Base-by-base conservation (phyloP, 2,329 filamentous ascomycete species). In the Aspergillus ochraceoroseus region DNA sequence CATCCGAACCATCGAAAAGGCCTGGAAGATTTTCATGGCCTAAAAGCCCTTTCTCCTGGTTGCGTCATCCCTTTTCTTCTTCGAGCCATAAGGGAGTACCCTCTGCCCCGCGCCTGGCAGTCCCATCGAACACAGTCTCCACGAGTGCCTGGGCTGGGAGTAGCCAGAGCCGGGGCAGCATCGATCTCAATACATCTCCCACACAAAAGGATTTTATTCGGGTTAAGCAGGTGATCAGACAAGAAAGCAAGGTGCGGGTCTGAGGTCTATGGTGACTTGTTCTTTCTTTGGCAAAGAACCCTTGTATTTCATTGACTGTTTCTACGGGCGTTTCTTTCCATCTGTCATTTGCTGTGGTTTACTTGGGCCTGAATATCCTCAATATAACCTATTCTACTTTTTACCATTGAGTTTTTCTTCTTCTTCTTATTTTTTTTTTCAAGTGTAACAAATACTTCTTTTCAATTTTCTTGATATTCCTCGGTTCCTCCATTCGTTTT, bases 81-180 rank as follows among this genome's bases (percentile, higher is more conserved):
- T 32, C 44, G 2, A 18, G 25, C 13, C 37, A 15, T n/a, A 38
- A 41, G 4, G 43, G 7, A 38, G 44, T 20, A 34, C 33, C 13
- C 26, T 53, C 48, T 23, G 19, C 53, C 3, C 44, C 47, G 8
- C 34, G 50, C 7, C 25, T 62, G 5, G 46, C 53, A 6, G 36
- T 27, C 17, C 36, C 52, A 2, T 48, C 43, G 4, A 58, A 48
- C 34, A 61, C 56, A 0, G 32, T 64, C 19, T 53, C 32, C 6
- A 57, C 61, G 3, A 64, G 44, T 46, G 61, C 61, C 4, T 64
- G 61, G 59, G 61, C 60, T 2, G 55, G 48, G 1, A 48, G 41
- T 20, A 57, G 49, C 13, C 46, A 46, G 29, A 56, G 47, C n/a
- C 51, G 53, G 7, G 40, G 41, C 1, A 62, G 56, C 25, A 44